A percentile compares a stretch with the other conserved stretches of the same genome.
phyloP scores from a whole-genome alignment of 2,329 filamentous ascomycete genomes.

The Fusarium xyrophilum region DNA sequence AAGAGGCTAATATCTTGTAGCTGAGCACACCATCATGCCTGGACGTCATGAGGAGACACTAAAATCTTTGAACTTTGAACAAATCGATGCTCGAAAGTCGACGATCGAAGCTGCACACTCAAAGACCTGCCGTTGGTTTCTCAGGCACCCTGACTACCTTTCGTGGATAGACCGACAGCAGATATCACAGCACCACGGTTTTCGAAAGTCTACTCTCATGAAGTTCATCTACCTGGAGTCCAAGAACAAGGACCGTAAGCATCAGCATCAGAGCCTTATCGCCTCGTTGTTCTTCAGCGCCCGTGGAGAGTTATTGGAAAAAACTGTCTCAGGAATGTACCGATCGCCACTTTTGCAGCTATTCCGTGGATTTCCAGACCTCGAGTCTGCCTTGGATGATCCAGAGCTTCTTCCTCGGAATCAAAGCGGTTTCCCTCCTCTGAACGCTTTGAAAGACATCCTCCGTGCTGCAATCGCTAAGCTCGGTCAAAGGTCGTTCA shows the following conservation, averaged over 20 bases:
- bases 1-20: background rate
- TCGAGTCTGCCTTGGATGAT: constrained; percentile 46
- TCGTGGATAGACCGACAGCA: constrained; percentile 4
- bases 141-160: background rate
- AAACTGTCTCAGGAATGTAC: constrained; percentile 56
- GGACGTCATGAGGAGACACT: constrained; percentile 25
- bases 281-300: constrained; percentile 62
- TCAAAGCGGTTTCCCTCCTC: fast-evolving
- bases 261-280: constrained; percentile 24
- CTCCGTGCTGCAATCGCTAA: background rate
- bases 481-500: fast-evolving
- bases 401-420: fast-evolving
- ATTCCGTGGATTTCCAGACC: constrained; percentile 44
- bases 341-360: constrained; percentile 59
- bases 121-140: constrained; percentile 33
- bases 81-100: constrained; percentile 48
- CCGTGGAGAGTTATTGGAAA: constrained; percentile 53
- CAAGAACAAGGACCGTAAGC: background rate
- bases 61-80: constrained; percentile 47
- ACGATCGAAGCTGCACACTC: constrained; percentile 48
- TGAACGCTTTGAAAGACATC: background rate
- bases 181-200: constrained; percentile 32
- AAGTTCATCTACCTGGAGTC: constrained; percentile 44
- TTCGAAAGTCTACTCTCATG: constrained; percentile 58
- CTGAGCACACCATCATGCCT: too few relatives aligned